Evolutionary conservation across 106 monocot genomes (phyloP).

Genomic region (Acorus calamus): DNA sequence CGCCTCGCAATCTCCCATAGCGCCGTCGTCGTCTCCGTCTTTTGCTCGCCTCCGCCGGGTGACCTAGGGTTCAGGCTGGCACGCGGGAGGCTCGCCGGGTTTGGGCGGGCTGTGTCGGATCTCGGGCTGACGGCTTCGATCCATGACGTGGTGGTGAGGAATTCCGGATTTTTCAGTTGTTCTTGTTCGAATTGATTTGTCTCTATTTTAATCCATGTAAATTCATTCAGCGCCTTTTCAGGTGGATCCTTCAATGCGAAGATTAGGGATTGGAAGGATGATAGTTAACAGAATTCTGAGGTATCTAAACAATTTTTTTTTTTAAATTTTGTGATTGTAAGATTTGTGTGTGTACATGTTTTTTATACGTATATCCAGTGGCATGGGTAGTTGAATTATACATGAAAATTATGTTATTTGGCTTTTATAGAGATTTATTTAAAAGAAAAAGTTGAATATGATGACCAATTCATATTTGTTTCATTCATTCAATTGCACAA

Average conservation of each 20-base stretch:
- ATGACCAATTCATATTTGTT: too few relatives aligned
- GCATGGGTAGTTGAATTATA: too few relatives aligned
- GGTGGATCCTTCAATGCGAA: slow-evolving; percentile 58
- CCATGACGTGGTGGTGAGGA: slow-evolving; percentile 81
- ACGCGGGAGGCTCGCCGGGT: slow-evolving; percentile 43
- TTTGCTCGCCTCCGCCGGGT: slow-evolving; percentile 20
- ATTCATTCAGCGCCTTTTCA: slow-evolving; percentile 28
- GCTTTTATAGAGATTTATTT: too few relatives aligned
- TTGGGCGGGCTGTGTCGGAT: slow-evolving; percentile 82
- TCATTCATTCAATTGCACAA: too few relatives aligned
- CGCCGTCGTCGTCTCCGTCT: slow-evolving; percentile 65
- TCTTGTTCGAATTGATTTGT: not conserved
- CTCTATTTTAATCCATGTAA: too few relatives aligned
- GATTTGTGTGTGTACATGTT: too few relatives aligned
- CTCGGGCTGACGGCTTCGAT: slow-evolving; percentile 82
- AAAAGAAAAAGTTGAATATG: too few relatives aligned
- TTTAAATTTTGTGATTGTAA: too few relatives aligned
- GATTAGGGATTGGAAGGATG: slow-evolving; percentile 63
- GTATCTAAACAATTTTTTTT: slow-evolving; percentile 12
- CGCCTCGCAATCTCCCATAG: slow-evolving; percentile 46
- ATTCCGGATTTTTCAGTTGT: not conserved
- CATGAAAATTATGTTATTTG: too few relatives aligned
- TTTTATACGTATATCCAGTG: too few relatives aligned
- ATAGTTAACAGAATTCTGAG: slow-evolving; percentile 63
- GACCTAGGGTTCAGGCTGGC: slow-evolving; percentile 6